These are phyloP conservation scores for Onygenales sp. DNA, from an alignment of 2,329 filamentous ascomycete genomes.

Conservation along the genomic window DNA sequence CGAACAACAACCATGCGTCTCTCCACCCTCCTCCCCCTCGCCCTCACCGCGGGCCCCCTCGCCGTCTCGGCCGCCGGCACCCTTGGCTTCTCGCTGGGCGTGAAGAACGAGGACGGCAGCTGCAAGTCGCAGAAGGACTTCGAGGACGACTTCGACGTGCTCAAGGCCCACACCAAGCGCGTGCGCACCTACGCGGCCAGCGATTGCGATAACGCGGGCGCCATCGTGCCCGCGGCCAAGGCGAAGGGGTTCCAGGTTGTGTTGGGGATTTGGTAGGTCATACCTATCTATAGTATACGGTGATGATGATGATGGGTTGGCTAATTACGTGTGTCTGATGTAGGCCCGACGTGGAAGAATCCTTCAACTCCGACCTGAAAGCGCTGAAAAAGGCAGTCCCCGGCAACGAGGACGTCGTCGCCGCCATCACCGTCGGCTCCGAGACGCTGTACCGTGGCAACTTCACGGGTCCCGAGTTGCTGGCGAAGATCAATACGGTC, in stretches of 20 bases:
- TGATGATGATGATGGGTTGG: slow-evolving; percentile 1
- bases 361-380: slow-evolving; percentile 51
- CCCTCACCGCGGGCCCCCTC: slow-evolving; percentile 37
- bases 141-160: slow-evolving; percentile 54
- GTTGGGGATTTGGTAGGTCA: slow-evolving; percentile 56
- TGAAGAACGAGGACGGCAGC: slow-evolving; percentile 49
- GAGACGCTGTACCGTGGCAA: slow-evolving; percentile 62
- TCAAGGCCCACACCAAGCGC: slow-evolving; percentile 45
- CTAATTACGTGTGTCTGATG: neutral
- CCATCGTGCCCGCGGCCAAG: slow-evolving; percentile 58
- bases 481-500: slow-evolving; percentile 53
- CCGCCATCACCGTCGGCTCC: slow-evolving; percentile 61
- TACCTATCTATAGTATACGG: neutral
- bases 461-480: slow-evolving; percentile 52
- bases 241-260: slow-evolving; percentile 56
- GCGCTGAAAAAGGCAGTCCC: slow-evolving; percentile 41
- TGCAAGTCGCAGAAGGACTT: slow-evolving; percentile 59
- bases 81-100: slow-evolving; percentile 58
- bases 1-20: slow-evolving; percentile 34
- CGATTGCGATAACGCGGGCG: slow-evolving; percentile 55
- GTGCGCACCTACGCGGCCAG: slow-evolving; percentile 59
- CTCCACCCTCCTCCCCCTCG: slow-evolving; percentile 29
- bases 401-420: slow-evolving; percentile 48
- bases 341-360: slow-evolving; percentile 54
- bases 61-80: slow-evolving; percentile 44